These are phyloP conservation scores for Psidium guajava DNA, from an alignment of 345 rosid species.

Conservation along the genomic window DNA sequence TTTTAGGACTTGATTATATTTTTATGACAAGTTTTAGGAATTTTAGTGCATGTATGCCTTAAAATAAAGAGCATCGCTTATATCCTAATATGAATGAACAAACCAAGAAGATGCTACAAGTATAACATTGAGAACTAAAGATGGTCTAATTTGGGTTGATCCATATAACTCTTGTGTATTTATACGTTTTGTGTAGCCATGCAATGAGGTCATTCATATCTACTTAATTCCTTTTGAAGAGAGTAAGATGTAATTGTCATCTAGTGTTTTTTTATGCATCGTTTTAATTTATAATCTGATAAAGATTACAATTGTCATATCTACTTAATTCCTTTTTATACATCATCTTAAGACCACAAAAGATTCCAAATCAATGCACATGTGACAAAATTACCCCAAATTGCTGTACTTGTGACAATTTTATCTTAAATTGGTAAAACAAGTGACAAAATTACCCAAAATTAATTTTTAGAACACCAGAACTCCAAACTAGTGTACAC, in stretches of 20 bases:
- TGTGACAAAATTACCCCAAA: too few species aligned
- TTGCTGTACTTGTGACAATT: too few species aligned
- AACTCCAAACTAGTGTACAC: fast-evolving
- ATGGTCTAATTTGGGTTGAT: neutral
- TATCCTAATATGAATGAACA: neutral
- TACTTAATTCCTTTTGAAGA: neutral
- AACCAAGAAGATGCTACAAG: neutral
- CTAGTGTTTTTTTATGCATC: neutral
- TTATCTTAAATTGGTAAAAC: too few species aligned
- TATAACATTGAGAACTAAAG: neutral
- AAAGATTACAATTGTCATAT: too few species aligned
- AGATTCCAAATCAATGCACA: too few species aligned
- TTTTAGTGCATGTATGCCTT: too few species aligned
- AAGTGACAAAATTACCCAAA: fast-evolving
- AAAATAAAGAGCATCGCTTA: neutral
- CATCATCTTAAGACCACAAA: too few species aligned
- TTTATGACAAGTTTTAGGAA: too few species aligned
- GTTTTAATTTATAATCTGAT: neutral
- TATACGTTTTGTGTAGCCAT: neutral
- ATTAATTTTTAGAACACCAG: fast-evolving
- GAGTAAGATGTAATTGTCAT: neutral
- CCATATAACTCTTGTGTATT: neutral
- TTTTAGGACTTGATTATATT: too few species aligned
- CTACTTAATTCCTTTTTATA: too few species aligned
- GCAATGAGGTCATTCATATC: neutral